Conservation (phyloP, 2,329 filamentous ascomycete genomes). For the Aspergillus neotritici region DNA sequence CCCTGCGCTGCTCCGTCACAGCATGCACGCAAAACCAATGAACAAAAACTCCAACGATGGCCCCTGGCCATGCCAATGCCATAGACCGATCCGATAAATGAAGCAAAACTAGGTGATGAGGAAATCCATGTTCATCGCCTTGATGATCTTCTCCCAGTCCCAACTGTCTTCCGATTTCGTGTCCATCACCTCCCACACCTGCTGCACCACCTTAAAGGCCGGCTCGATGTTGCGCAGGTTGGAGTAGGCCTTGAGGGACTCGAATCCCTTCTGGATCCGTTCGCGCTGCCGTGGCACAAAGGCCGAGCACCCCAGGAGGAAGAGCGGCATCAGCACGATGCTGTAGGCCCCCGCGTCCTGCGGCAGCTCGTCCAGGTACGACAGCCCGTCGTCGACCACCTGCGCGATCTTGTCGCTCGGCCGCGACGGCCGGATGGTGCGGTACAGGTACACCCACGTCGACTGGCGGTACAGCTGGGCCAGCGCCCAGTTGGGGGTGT, state of each 20-base stretch:
- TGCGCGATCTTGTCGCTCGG: conserved; percentile 51
- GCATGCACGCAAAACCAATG: too few relatives aligned
- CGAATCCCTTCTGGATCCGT: conserved; percentile 51
- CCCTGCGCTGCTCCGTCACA: too few relatives aligned
- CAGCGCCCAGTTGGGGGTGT: conserved; percentile 50
- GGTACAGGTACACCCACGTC: conserved; percentile 59
- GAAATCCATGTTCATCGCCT: conserved; percentile 55
- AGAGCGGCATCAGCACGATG: conserved; percentile 57
- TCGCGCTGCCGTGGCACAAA: conserved; percentile 52
- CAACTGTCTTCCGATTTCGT: conserved; percentile 51
- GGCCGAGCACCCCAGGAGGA: conserved; percentile 57
- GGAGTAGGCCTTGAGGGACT: conserved; percentile 51
- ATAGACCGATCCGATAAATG: background rate
- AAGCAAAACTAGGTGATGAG: conserved; percentile 47
- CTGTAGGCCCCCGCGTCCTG: conserved; percentile 52
- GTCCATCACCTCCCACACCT: conserved; percentile 58
- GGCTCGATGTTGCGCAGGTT: conserved; percentile 54
- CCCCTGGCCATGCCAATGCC: too few relatives aligned
- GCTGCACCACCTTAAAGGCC: conserved; percentile 51
- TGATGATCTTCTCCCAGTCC: conserved; percentile 60
- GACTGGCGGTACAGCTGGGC: conserved; percentile 58
- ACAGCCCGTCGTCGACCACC: conserved; percentile 54
- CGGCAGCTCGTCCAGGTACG: conserved; percentile 52
- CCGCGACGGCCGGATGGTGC: conserved; percentile 54
- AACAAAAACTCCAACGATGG: too few relatives aligned